Evolutionary conservation across 805 yeast genomes (phyloP).

Genomic region (Saccharomyces cerevisiae): DNA sequence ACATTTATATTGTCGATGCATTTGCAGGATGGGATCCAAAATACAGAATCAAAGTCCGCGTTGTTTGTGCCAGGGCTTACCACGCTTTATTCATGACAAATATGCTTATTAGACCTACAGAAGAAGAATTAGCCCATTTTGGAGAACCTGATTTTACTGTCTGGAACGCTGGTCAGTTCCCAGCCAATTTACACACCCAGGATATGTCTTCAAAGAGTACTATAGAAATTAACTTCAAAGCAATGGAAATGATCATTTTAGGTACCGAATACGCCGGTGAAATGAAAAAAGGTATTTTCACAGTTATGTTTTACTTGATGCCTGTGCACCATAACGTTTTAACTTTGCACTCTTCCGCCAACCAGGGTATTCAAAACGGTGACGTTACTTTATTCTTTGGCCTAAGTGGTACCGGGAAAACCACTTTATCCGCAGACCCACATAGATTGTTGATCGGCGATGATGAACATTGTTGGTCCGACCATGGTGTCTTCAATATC

Average conservation of each 20-base stretch:
- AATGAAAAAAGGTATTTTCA: constrained; percentile 98
- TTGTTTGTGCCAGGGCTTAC: constrained; percentile 96
- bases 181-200: constrained; percentile 90
- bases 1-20: constrained; percentile 91
- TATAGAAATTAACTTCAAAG: constrained; percentile 92
- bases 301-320: constrained; percentile 98
- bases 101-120: constrained; percentile 93
- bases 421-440: constrained; percentile 94
- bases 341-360: constrained; percentile 91
- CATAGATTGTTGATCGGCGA: constrained; percentile 91
- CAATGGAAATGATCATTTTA: constrained; percentile 96
- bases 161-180: constrained; percentile 98
- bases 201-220: constrained; percentile 97
- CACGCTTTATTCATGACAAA: constrained; percentile 97
- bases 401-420: constrained; percentile 95
- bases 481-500: constrained; percentile 94
- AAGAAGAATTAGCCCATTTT: constrained; percentile 76
- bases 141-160: constrained; percentile 98
- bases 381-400: constrained; percentile 96
- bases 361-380: constrained; percentile 72
- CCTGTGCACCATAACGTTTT: constrained; percentile 86
- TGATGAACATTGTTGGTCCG: constrained; percentile 99
- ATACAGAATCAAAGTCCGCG: constrained; percentile 90
- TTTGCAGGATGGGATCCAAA: constrained; percentile 99
- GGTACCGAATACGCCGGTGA: constrained; percentile 99